These are phyloP conservation scores for Verticillium longisporum DNA, from an alignment of 2,329 filamentous ascomycete species.

Conservation along the genomic window DNA sequence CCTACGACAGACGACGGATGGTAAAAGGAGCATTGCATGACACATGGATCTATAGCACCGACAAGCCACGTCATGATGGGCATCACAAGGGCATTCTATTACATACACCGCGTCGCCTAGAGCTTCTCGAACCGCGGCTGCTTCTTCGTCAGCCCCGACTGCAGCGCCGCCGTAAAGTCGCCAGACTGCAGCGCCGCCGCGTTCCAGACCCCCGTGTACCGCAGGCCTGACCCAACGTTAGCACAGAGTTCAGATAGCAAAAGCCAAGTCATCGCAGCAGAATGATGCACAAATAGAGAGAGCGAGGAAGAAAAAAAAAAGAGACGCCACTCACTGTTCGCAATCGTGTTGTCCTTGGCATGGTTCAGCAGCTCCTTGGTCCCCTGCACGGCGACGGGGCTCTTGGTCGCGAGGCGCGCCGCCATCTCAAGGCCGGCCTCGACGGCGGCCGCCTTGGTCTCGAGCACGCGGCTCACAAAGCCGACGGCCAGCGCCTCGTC, in stretches of 20 bases:
- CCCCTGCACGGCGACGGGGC: conserved; percentile 78
- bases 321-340: conserved; percentile 54
- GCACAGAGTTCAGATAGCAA: too few relatives aligned
- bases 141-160: conserved; percentile 70
- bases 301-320: too few relatives aligned
- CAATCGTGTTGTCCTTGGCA: conserved; percentile 68
- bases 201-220: conserved; percentile 87
- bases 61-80: background rate
- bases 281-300: background rate
- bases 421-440: conserved; percentile 58
- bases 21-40: too few relatives aligned
- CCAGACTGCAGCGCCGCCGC: conserved; percentile 71
- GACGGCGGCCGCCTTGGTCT: conserved; percentile 57
- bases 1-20: too few relatives aligned
- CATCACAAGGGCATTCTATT: background rate
- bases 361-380: conserved; percentile 85
- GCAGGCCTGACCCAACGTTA: conserved; percentile 45
- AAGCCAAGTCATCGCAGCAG: too few relatives aligned
- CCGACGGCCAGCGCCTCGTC: conserved; percentile 65
- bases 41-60: too few relatives aligned
- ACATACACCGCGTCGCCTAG: conserved; percentile 28
- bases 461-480: conserved; percentile 60
- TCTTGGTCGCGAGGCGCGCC: conserved; percentile 65
- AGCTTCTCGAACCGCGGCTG: conserved; percentile 82
- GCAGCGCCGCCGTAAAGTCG: conserved; percentile 68